These are phyloP conservation scores for Dactylella cylindrospora DNA, from an alignment of 2,329 filamentous ascomycete species.

Conservation along the genomic window DNA sequence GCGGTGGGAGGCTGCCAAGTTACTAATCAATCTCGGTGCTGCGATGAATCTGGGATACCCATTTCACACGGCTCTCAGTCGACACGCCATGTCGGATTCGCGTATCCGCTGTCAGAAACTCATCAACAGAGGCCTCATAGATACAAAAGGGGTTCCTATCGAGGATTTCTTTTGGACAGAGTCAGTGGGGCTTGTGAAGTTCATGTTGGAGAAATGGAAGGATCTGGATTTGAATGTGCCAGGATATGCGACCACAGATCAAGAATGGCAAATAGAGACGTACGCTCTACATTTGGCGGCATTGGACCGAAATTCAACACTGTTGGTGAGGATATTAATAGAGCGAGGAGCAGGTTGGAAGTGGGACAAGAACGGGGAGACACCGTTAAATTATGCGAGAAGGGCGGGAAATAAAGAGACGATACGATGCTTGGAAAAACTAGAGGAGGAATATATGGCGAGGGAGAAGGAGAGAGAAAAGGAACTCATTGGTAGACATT, in stretches of 20 bases:
- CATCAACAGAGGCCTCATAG: not conserved
- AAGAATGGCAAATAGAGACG: conserved; percentile 4
- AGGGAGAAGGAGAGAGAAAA: too few species aligned
- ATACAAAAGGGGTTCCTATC: not conserved
- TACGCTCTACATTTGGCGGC: conserved; percentile 23
- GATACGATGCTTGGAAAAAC: not conserved
- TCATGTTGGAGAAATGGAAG: conserved; percentile 9
- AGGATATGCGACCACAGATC: conserved; percentile 14
- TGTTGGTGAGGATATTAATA: not conserved
- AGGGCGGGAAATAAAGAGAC: not conserved
- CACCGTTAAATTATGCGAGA: conserved; percentile 13
- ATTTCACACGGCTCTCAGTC: conserved; percentile 16
- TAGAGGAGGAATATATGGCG: too few species aligned
- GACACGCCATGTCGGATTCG: conserved; percentile 8
- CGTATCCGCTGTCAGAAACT: conserved; percentile 5
- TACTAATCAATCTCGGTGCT: conserved; percentile 19
- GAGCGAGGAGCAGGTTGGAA: conserved; percentile 5
- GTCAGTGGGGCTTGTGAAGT: not conserved
- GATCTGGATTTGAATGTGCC: not conserved
- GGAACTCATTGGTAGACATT: too few species aligned
- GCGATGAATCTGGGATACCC: conserved; percentile 16
- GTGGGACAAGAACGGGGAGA: conserved; percentile 12
- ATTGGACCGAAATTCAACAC: not conserved
- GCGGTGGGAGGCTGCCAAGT: conserved; percentile 12
- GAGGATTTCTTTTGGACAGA: conserved; percentile 6